Percentiles rank a stretch among this genome's conserved stretches.
phyloP scores from a whole-genome alignment of 805 yeast species.

The Monosporozyma aerobia region DNA sequence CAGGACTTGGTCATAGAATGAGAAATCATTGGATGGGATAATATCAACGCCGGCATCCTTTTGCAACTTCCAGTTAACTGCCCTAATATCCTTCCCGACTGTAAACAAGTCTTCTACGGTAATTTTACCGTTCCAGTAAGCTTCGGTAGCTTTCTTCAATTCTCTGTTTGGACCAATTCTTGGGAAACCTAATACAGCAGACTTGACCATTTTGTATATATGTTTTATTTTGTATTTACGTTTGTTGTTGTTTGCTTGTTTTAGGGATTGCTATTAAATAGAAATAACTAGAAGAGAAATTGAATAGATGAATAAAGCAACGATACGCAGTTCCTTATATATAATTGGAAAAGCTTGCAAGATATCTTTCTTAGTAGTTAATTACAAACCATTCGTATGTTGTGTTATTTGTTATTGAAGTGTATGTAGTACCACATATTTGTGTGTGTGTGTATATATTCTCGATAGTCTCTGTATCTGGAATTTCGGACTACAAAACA shows the following conservation, averaged over 20 bases:
- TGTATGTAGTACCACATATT: no score
- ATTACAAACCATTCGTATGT: no score
- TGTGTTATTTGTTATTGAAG: no score
- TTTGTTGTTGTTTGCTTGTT: background rate
- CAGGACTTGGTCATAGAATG: constrained; percentile 94
- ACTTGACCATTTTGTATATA: constrained; percentile 67
- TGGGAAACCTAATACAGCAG: constrained; percentile 98
- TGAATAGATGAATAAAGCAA: no score
- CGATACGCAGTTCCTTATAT: no score
- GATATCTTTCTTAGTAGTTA: no score
- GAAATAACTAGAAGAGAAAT: background rate
- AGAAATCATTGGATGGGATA: constrained; percentile 96
- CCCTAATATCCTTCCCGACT: constrained; percentile 93
- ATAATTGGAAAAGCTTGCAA: no score
- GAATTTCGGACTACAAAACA: no score
- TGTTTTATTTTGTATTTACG: background rate
- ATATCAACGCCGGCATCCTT: constrained; percentile 93
- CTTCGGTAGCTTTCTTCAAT: constrained; percentile 96
- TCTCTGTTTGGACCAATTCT: constrained; percentile 99
- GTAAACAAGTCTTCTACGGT: constrained; percentile 77
- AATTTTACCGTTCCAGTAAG: constrained; percentile 96
- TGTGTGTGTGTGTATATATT: no score
- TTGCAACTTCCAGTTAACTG: constrained; percentile 95
- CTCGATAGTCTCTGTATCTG: no score
- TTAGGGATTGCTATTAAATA: background rate